Percentiles rank a stretch among this genome's conserved stretches.
phyloP scores from a whole-genome alignment of 2,329 filamentous ascomycete species.

The Zymoseptoria passerinii region DNA sequence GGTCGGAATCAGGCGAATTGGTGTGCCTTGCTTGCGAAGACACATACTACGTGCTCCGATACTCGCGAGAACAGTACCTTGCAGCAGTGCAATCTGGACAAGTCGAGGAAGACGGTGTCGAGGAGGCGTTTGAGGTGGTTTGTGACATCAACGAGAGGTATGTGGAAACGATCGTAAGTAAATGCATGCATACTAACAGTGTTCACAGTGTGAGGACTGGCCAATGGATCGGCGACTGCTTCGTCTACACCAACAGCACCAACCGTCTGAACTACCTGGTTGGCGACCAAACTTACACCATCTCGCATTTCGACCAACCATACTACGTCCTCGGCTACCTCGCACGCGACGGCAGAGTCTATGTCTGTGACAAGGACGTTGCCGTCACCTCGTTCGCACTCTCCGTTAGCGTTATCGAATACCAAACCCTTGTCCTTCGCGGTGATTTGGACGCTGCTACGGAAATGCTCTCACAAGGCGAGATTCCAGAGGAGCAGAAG shows the following conservation, averaged over 20 bases:
- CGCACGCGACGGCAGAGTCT: conserved; percentile 87
- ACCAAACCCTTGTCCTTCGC: conserved; percentile 89
- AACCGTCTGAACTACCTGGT: conserved; percentile 97
- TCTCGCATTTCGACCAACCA: conserved; percentile 90
- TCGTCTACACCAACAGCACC: conserved; percentile 95
- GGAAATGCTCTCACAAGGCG: conserved; percentile 60
- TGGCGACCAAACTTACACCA: conserved; percentile 94
- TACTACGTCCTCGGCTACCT: conserved; percentile 96
- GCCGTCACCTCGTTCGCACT: conserved; percentile 82
- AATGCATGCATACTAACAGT: conserved; percentile 2
- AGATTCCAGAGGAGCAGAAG: conserved; percentile 84
- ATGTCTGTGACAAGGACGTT: conserved; percentile 93
- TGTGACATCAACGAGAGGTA: conserved; percentile 89
- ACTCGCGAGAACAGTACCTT: conserved; percentile 79
- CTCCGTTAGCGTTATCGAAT: conserved; percentile 87
- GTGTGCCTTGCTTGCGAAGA: conserved; percentile 91
- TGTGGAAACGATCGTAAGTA: conserved; percentile 17
- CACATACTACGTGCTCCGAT: conserved; percentile 87
- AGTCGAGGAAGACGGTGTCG: conserved; percentile 84
- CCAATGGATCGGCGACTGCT: conserved; percentile 97
- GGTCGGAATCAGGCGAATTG: conserved; percentile 93
- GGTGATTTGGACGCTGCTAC: conserved; percentile 87
- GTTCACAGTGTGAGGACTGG: conserved; percentile 69
- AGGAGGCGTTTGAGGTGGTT: conserved; percentile 91
- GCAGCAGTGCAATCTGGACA: conserved; percentile 74